Base-by-base conservation (phyloP, 306 rosid genomes). In the Pyrus bretschneideri region DNA sequence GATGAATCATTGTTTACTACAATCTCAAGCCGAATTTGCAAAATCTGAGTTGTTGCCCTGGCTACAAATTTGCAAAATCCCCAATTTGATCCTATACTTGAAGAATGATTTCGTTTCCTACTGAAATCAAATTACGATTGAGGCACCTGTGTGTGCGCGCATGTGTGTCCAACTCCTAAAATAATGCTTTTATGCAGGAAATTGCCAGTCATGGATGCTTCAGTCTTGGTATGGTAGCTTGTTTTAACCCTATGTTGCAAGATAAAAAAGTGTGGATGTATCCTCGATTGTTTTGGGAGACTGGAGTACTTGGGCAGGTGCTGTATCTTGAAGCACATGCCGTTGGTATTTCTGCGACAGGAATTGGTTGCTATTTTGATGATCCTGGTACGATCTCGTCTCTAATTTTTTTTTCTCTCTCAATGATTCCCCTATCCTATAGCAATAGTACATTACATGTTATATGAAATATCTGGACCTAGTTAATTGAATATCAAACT, bases 261-360 rank as follows among this genome's bases (percentile, higher is more conserved):
- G 87, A 88, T 81, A 90, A 88, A 74, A 80, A 83, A 11, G 77
- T 70, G 18, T 89, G 89, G 90, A 92, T 95, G 96, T 95, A 95
- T 87, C 97, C 97, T 81, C 92, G 96, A 35, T 83, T 95, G 71
- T 95, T 95, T 85, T 95, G 98, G 98, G 98, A 95, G 86, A 95
- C 96, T 63, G 98, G 98, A 71, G 96, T 92, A 78, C 91, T 92
- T 30, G 97, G 98, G 79, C 97, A 95, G 85, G 96, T 95, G 78
- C 72, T 95, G 87, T 95, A 95, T 83, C 92, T 95, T 42, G 98
- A 95, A 83, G 88, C 98, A 18, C 96, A 95, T 82, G 97, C 97
- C 31, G 45, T 88, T 72, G 96, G 93, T 72, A 81, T 95, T 85
- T 92, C 98, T 59, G 98, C 98, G 58, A 95, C 98, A 23, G 98